Conservation (phyloP, 768 basidiomycete genomes). For the Dioszegia aurantiaca region DNA sequence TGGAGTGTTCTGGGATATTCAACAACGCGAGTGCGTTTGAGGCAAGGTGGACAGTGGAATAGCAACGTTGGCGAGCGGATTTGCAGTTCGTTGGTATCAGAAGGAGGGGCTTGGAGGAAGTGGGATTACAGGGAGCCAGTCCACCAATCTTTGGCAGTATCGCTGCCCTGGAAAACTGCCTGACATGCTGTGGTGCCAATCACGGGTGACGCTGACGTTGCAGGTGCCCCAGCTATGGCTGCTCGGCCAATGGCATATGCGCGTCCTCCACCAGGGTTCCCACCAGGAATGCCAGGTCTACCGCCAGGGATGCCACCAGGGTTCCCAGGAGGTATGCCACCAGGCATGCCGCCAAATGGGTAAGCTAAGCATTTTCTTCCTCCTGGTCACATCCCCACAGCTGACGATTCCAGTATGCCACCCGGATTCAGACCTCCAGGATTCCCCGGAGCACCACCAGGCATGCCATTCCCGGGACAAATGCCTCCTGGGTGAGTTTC, state of each 20-base stretch:
- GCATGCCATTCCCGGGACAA: constrained; percentile 47
- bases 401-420: constrained; percentile 34
- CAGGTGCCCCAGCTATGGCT: constrained; percentile 51
- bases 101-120: no score
- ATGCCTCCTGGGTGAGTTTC: constrained; percentile 52
- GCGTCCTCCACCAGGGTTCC: constrained; percentile 53
- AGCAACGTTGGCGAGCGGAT: no score
- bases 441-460: constrained; percentile 46
- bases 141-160: no score
- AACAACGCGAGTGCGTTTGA: no score
- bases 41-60: not conserved
- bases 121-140: no score
- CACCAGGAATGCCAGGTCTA: constrained; percentile 68
- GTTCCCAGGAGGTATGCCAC: constrained; percentile 50
- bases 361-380: no score
- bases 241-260: constrained; percentile 54
- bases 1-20: no score
- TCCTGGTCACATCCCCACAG: no score
- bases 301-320: constrained; percentile 58
- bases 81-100: no score
- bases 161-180: no score
- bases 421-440: constrained; percentile 52
- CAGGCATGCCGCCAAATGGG: constrained; percentile 30
- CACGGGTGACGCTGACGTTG: constrained; percentile 5
- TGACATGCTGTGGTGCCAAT: no score